Percentiles rank a stretch among this genome's conserved stretches.
These are phyloP conservation scores for Aspergillus udagawae DNA, from an alignment of 2,329 filamentous ascomycete genomes.

Conservation along the genomic window DNA sequence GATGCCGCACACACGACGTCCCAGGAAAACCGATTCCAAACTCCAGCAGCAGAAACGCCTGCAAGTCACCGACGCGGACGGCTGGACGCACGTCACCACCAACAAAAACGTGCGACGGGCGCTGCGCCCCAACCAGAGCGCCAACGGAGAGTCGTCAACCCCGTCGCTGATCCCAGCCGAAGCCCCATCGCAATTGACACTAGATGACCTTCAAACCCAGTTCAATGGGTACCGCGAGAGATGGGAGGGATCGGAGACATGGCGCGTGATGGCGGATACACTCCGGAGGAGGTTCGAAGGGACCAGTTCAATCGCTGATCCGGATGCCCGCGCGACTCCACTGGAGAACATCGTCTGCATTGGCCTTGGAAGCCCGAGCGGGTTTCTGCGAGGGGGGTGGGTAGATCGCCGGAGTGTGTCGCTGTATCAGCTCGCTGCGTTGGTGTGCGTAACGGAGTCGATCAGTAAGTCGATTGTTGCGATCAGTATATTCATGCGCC, in stretches of 20 bases:
- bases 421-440: conserved; percentile 39
- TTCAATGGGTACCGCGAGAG: conserved; percentile 23
- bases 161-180: conserved; percentile 31
- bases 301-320: neutral
- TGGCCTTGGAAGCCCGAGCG: conserved; percentile 40
- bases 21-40: conserved; percentile 16
- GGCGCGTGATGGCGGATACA: conserved; percentile 16
- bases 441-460: conserved; percentile 26
- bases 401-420: conserved; percentile 39
- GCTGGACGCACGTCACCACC: conserved; percentile 44
- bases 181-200: conserved; percentile 29
- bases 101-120: conserved; percentile 25
- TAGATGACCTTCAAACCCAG: conserved; percentile 28
- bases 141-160: neutral
- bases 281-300: conserved; percentile 1
- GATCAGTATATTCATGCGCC: neutral
- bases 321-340: neutral
- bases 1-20: conserved; percentile 35
- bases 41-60: conserved; percentile 28
- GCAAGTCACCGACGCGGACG: conserved; percentile 36
- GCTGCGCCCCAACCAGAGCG: conserved; percentile 11
- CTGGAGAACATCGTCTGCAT: conserved; percentile 35
- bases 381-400: conserved; percentile 40
- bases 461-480: conserved; percentile 19
- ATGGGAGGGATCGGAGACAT: conserved; percentile 29